Evolutionary conservation across 495 filamentous ascomycete species (phyloP).

Genomic region (Geoglossum glabrum): DNA sequence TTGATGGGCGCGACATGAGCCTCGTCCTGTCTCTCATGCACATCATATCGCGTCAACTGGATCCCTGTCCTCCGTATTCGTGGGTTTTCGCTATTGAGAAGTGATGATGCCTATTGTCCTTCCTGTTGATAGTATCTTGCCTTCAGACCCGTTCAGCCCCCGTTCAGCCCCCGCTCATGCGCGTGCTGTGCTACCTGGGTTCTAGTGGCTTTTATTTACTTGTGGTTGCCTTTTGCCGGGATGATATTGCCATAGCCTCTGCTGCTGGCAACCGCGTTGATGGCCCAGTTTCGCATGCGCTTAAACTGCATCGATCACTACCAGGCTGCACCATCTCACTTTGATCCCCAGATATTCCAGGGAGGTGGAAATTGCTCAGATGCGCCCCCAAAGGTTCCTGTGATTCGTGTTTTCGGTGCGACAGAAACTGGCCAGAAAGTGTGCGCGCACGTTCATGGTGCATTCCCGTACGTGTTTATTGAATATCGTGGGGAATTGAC

Average conservation of each 20-base stretch:
- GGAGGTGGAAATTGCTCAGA: constrained; percentile 28
- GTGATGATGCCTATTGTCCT: no score
- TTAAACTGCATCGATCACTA: constrained; percentile 94
- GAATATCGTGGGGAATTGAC: constrained; percentile 58
- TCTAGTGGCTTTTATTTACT: background rate
- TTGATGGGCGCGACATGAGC: background rate
- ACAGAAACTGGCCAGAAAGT: constrained; percentile 93
- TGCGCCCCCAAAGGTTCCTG: constrained; percentile 50
- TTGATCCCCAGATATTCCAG: constrained; percentile 61
- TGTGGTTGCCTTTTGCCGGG: no score
- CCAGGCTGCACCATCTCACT: constrained; percentile 50
- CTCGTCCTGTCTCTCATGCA: background rate
- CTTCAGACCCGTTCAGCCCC: no score
- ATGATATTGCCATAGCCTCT: background rate
- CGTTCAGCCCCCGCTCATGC: background rate
- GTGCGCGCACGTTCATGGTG: constrained; percentile 90
- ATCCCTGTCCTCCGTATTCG: no score
- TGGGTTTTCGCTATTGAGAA: no score
- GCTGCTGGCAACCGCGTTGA: constrained; percentile 8
- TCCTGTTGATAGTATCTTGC: no score
- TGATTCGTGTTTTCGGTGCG: constrained; percentile 79
- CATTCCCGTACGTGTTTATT: constrained; percentile 83
- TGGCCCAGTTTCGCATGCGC: constrained; percentile 48
- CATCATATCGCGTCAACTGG: constrained; percentile 4
- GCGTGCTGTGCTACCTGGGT: background rate